A percentile compares a stretch with the other conserved stretches of the same genome.
Conservation (phyloP, 1,284 basidiomycete genomes). For the Boletus albobrunnescens region DNA sequence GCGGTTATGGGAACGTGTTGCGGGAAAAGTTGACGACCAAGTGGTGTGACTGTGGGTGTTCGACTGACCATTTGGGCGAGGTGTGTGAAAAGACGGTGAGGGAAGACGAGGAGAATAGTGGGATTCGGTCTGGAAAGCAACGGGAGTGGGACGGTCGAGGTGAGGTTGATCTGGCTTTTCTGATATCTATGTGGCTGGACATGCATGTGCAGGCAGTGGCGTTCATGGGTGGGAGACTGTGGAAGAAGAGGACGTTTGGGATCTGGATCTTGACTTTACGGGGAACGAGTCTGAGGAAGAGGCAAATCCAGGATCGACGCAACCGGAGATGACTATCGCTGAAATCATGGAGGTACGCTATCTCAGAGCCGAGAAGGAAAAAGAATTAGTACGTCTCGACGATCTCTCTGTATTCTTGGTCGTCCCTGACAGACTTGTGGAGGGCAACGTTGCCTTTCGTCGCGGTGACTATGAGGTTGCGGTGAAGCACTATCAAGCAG, state of each 20-base stretch:
- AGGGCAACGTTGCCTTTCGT: constrained; percentile 66
- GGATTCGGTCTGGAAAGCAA: constrained; percentile 55
- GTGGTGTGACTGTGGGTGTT: constrained; percentile 75
- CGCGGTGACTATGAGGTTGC: constrained; percentile 53
- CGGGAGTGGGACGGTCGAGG: constrained; percentile 70
- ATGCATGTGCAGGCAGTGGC: constrained; percentile 42
- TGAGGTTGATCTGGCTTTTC: constrained; percentile 12
- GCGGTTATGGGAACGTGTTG: constrained; percentile 63
- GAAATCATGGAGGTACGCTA: constrained; percentile 70
- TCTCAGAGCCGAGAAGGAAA: constrained; percentile 61
- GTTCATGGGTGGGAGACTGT: constrained; percentile 64
- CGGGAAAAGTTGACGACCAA: constrained; percentile 65
- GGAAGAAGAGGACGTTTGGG: constrained; percentile 71
- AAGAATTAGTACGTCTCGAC: constrained; percentile 50
- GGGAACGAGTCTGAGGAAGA: constrained; percentile 48
- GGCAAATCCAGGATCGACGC: constrained; percentile 35
- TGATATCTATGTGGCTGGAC: neutral
- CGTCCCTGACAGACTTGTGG: constrained; percentile 6
- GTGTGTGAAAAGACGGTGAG: constrained; percentile 67
- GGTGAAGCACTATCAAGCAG: constrained; percentile 52
- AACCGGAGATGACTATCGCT: constrained; percentile 57
- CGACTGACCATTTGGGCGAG: constrained; percentile 68
- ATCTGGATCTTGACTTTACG: constrained; percentile 59
- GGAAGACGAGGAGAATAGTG: constrained; percentile 58
- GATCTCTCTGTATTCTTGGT: neutral